phyloP scores from a whole-genome alignment of 371 early-diverging fungal genomes.

The Circinella umbellata region DNA sequence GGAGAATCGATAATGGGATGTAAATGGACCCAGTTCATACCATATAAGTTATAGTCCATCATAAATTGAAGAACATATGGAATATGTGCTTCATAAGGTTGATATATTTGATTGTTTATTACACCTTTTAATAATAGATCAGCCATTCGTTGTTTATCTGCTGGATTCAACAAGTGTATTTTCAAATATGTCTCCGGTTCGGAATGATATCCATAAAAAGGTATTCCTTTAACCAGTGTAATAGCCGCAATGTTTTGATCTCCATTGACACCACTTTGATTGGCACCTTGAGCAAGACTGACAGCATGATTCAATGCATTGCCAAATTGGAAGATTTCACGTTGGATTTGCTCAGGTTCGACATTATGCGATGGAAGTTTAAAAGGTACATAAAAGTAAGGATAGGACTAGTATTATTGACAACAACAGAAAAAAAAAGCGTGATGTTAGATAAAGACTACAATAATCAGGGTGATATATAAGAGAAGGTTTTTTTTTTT shows the following conservation, averaged over 20 bases:
- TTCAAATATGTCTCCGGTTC: constrained; percentile 76
- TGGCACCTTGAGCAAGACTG: constrained; percentile 41
- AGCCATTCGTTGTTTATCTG: constrained; percentile 56
- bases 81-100: constrained; percentile 88
- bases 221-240: constrained; percentile 73
- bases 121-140: constrained; percentile 76
- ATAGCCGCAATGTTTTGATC: constrained; percentile 70
- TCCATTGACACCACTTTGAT: constrained; percentile 26
- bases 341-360: constrained; percentile 31
- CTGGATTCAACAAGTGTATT: constrained; percentile 73
- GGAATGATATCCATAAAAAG: constrained; percentile 87
- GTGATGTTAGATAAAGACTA: too few relatives aligned
- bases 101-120: constrained; percentile 65
- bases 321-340: constrained; percentile 68
- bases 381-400: constrained; percentile 80
- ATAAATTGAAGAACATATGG: constrained; percentile 91
- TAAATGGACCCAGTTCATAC: constrained; percentile 77
- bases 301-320: constrained; percentile 77
- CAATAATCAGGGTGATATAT: too few relatives aligned
- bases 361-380: constrained; percentile 26
- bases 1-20: background rate
- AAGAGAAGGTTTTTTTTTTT: constrained; percentile 1
- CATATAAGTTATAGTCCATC: constrained; percentile 91
- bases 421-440: background rate
- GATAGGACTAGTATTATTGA: constrained; percentile 57